A percentile compares a stretch with the other conserved stretches of the same genome.
Evolutionary conservation across 2,329 filamentous ascomycete genomes (phyloP).

Genomic region (Fusarium sp.): DNA sequence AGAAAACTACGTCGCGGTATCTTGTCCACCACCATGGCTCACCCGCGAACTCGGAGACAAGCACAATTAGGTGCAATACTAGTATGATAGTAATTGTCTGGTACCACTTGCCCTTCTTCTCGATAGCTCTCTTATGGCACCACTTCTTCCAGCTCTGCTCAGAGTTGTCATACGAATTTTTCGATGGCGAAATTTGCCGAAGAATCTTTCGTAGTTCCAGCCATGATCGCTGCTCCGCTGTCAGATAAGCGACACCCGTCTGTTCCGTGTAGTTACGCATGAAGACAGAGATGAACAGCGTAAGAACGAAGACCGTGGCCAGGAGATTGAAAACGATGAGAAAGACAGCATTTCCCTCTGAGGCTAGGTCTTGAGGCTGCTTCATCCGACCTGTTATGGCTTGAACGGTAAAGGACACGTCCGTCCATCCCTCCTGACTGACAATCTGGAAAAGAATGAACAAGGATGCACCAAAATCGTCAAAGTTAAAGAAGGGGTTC

Average conservation of each 20-base stretch:
- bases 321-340: conserved; percentile 97
- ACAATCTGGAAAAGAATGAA: conserved; percentile 99
- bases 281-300: conserved; percentile 97
- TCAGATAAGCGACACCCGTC: conserved; percentile 95
- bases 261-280: conserved; percentile 99
- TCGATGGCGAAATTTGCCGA: conserved; percentile 93
- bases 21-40: conserved; percentile 79
- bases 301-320: conserved; percentile 95
- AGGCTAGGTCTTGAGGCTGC: conserved; percentile 77
- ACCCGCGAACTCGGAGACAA: conserved; percentile 87
- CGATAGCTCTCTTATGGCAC: conserved; percentile 94
- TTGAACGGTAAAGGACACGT: conserved; percentile 89
- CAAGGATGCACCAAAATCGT: conserved; percentile 91
- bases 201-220: conserved; percentile 92
- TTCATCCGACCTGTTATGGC: conserved; percentile 81
- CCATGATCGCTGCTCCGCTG: conserved; percentile 96
- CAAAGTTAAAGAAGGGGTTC: conserved; percentile 92
- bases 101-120: conserved; percentile 95
- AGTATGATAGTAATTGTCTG: conserved; percentile 82
- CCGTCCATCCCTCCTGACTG: conserved; percentile 97
- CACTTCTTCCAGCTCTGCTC: conserved; percentile 86
- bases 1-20: conserved; percentile 81
- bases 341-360: conserved; percentile 90
- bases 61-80: conserved; percentile 83
- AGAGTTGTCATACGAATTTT: conserved; percentile 84